These are phyloP conservation scores for Trichoderma semiorbis DNA, from an alignment of 2,329 filamentous ascomycete species.

Conservation along the genomic window DNA sequence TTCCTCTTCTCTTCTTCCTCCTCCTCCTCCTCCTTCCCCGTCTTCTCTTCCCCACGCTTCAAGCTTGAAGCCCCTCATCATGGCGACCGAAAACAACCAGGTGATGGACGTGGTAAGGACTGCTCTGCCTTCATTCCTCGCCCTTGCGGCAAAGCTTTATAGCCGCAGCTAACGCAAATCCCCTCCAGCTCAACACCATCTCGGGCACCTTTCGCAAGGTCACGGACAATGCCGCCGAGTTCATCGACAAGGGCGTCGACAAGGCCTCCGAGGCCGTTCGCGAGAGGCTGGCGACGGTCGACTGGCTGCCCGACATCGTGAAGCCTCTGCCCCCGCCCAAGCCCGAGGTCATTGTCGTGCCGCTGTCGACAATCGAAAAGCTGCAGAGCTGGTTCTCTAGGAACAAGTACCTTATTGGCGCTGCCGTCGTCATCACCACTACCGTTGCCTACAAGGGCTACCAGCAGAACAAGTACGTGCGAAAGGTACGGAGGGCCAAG, in stretches of 20 bases:
- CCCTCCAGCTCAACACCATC: conserved; percentile 47
- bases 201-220: conserved; percentile 66
- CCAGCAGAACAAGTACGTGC: conserved; percentile 52
- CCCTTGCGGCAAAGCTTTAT: not conserved
- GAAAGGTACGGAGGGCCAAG: conserved; percentile 70
- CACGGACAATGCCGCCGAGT: conserved; percentile 70
- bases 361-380: conserved; percentile 44
- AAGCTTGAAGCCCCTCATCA: conserved; percentile 37
- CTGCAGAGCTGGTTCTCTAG: conserved; percentile 67
- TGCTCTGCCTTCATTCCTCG: too few relatives aligned
- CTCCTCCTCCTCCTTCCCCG: conserved; percentile 3
- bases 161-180: conserved; percentile 14
- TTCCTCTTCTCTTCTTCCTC: not conserved
- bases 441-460: conserved; percentile 57
- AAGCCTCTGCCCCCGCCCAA: conserved; percentile 52
- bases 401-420: conserved; percentile 71
- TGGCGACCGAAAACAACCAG: conserved; percentile 78
- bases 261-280: conserved; percentile 67
- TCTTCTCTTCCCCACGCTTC: conserved; percentile 17
- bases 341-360: conserved; percentile 32
- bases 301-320: conserved; percentile 70
- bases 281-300: conserved; percentile 61
- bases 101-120: conserved; percentile 69
- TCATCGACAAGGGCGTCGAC: conserved; percentile 79
- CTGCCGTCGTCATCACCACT: conserved; percentile 66